These are phyloP conservation scores for Colletotrichum spaethianum DNA, from an alignment of 2,329 filamentous ascomycete species.

Conservation along the genomic window DNA sequence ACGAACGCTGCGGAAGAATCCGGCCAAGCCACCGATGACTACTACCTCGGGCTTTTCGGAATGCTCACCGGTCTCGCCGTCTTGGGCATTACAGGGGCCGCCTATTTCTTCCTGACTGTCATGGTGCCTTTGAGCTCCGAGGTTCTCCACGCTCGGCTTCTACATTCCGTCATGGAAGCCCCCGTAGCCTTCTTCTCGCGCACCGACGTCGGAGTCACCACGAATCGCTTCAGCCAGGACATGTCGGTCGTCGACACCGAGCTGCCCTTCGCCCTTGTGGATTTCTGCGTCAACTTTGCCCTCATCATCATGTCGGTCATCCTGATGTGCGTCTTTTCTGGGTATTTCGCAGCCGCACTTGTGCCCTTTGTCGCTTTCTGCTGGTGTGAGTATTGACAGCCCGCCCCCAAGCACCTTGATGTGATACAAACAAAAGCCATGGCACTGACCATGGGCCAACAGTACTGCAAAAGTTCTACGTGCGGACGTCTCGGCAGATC, in stretches of 20 bases:
- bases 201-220: constrained; percentile 52
- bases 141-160: no score
- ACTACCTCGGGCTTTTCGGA: no score
- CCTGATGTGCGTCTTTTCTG: not conserved
- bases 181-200: constrained; percentile 44
- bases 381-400: not conserved
- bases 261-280: constrained; percentile 47
- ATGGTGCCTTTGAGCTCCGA: no score
- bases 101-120: no score
- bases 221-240: constrained; percentile 58
- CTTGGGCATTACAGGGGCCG: no score
- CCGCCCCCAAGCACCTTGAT: no score
- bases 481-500: constrained; percentile 59
- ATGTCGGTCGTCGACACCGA: constrained; percentile 55
- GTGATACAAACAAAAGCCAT: no score
- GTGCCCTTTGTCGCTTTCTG: not conserved
- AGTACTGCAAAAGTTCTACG: constrained; percentile 47
- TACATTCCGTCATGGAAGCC: not conserved
- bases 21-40: no score
- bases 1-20: no score
- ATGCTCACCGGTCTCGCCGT: no score
- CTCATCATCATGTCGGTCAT: not conserved
- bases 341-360: not conserved
- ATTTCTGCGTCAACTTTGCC: not conserved
- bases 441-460: no score